These are phyloP conservation scores for Xeromyces bisporus DNA, from an alignment of 495 filamentous ascomycete species.

Conservation along the genomic window DNA sequence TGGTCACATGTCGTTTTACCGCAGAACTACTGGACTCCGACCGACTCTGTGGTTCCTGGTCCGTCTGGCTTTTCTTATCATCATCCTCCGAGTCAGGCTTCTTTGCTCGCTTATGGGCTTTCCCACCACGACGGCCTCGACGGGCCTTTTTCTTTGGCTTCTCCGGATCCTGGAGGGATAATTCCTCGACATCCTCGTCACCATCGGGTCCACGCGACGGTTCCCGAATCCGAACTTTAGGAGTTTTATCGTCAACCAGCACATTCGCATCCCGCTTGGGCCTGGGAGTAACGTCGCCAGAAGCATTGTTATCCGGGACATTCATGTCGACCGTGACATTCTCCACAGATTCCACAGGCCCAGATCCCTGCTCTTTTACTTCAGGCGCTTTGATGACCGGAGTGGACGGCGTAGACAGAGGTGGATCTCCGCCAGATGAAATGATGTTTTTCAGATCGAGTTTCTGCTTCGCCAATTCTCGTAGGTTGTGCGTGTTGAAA, in stretches of 20 bases:
- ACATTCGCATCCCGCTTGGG: conserved; percentile 10
- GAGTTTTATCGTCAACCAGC: conserved; percentile 9
- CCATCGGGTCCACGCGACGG: conserved; percentile 22
- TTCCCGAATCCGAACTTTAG: conserved; percentile 28
- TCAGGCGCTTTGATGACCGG: conserved; percentile 18
- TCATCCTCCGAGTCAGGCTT: conserved; percentile 29
- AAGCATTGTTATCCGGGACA: conserved; percentile 9
- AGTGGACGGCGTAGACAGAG: conserved; percentile 28
- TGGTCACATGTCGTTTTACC: conserved; percentile 20
- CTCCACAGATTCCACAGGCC: conserved; percentile 10
- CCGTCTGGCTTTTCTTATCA: conserved; percentile 21
- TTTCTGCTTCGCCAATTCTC: conserved; percentile 32
- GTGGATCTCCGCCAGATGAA: conserved; percentile 24
- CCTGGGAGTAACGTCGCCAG: conserved; percentile 12
- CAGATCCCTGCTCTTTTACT: conserved; percentile 12
- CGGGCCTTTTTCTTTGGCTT: conserved; percentile 66
- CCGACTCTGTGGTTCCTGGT: conserved; percentile 22
- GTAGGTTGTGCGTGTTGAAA: conserved; percentile 32
- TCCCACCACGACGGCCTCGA: conserved; percentile 68
- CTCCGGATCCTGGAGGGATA: conserved; percentile 20
- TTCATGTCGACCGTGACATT: conserved; percentile 22
- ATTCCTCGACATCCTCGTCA: conserved; percentile 21
- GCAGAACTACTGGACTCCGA: conserved; percentile 40
- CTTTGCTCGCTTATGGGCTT: conserved; percentile 48
- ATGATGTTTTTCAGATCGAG: conserved; percentile 37